Conservation (phyloP, 2,329 filamentous ascomycete species). For the Colletotrichum sp. region DNA sequence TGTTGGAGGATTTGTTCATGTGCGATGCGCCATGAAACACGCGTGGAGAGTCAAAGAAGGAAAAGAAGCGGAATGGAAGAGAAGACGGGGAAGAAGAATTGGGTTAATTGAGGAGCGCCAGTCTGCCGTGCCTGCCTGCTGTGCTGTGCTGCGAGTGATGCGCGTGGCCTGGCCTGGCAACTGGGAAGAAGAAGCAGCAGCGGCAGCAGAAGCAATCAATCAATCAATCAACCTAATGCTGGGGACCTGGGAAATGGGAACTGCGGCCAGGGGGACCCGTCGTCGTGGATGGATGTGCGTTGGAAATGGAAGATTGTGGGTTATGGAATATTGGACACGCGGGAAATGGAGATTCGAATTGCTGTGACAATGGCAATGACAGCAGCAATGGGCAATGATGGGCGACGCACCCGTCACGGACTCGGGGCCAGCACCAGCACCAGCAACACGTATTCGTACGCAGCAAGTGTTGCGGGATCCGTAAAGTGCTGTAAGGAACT, state of each 20-base stretch:
- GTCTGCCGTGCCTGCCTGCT: background rate
- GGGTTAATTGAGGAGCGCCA: background rate
- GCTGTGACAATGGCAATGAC: background rate
- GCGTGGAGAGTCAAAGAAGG: background rate
- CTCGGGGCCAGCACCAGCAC: background rate
- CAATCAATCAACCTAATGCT: background rate
- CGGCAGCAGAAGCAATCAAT: background rate
- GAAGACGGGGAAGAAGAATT: background rate
- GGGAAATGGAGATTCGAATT: background rate
- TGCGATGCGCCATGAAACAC: background rate
- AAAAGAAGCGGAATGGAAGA: slow-evolving; percentile 7
- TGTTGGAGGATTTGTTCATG: background rate
- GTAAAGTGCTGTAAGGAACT: background rate
- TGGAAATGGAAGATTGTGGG: background rate
- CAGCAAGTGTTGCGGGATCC: background rate
- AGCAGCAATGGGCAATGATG: background rate
- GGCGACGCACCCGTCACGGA: background rate
- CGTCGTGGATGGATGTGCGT: background rate
- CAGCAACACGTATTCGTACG: background rate
- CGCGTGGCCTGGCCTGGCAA: background rate
- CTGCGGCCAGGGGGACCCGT: background rate
- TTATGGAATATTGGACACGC: background rate
- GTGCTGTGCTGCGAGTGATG: background rate
- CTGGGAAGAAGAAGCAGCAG: background rate
- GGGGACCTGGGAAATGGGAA: background rate